These are phyloP conservation scores for Blastomyces percursus DNA, from an alignment of 2,329 filamentous ascomycete genomes.

Conservation along the genomic window DNA sequence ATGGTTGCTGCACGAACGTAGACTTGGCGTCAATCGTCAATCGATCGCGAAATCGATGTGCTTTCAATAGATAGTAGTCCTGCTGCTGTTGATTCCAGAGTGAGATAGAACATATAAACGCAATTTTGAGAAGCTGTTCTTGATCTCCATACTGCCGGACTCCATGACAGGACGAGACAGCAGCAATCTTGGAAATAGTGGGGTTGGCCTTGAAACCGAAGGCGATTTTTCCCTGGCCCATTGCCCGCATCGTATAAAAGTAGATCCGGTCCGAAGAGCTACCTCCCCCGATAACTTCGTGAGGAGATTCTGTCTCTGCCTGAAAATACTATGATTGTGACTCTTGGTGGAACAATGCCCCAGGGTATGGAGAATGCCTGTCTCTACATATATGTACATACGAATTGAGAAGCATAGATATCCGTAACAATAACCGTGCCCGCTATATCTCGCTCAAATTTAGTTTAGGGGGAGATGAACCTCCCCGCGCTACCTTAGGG, in stretches of 20 bases:
- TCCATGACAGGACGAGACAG: background rate
- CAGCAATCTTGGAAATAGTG: conserved; percentile 14
- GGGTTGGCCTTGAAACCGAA: conserved; percentile 16
- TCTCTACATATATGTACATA: no score
- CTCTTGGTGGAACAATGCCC: no score
- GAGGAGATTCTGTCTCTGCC: no score
- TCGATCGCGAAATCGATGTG: background rate
- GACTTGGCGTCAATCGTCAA: background rate
- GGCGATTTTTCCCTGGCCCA: background rate
- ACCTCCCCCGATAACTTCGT: no score
- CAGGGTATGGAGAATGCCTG: no score
- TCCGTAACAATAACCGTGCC: no score
- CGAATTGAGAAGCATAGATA: no score
- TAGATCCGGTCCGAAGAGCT: background rate
- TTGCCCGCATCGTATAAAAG: background rate
- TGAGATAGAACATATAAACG: background rate
- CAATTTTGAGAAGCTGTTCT: background rate
- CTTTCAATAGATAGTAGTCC: background rate
- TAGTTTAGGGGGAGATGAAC: no score
- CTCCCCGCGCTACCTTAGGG: no score
- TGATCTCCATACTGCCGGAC: background rate
- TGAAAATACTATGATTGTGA: no score
- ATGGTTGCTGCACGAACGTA: conserved; percentile 19
- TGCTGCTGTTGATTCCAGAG: background rate
- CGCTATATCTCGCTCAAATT: no score